Percentiles rank a stretch among this genome's conserved stretches.
Conservation (phyloP, 441 rosid genomes). For the Macaranga tanarius region DNA sequence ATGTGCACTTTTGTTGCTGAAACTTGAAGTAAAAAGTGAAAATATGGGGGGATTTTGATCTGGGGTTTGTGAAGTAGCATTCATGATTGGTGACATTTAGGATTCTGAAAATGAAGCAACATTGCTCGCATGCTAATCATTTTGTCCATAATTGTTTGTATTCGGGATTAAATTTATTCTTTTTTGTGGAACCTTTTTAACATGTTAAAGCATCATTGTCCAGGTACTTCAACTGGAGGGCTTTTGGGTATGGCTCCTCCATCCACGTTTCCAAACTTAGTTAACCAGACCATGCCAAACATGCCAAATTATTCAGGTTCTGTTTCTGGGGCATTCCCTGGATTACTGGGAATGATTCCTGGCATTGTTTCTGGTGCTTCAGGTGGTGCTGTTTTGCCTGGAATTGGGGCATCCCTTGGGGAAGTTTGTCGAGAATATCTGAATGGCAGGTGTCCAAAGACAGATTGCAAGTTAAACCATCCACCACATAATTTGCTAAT, state of each 20-base stretch:
- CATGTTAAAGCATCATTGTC: constrained; percentile 16
- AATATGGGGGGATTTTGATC: neutral
- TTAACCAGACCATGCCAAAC: constrained; percentile 97
- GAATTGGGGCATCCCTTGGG: constrained; percentile 94
- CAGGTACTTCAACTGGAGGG: constrained; percentile 83
- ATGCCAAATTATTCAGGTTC: constrained; percentile 99
- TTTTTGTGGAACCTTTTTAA: constrained; percentile 2
- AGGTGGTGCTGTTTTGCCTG: constrained; percentile 96
- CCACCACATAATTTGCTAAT: constrained; percentile 91
- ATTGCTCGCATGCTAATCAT: neutral
- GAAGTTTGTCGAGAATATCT: constrained; percentile 97
- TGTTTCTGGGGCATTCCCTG: constrained; percentile 91
- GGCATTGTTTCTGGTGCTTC: constrained; percentile 87
- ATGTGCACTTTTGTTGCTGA: neutral
- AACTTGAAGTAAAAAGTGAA: neutral
- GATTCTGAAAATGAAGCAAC: neutral
- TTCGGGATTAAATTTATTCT: neutral
- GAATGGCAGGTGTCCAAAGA: constrained; percentile 74
- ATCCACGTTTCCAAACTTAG: constrained; percentile 67
- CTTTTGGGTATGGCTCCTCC: constrained; percentile 73
- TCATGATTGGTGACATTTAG: neutral
- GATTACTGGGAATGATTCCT: constrained; percentile 91
- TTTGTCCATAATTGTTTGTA: neutral
- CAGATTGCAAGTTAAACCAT: constrained; percentile 87
- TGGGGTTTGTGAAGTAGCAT: neutral